Conservation (phyloP, 768 basidiomycete species). For the Agaricus bisporus region DNA sequence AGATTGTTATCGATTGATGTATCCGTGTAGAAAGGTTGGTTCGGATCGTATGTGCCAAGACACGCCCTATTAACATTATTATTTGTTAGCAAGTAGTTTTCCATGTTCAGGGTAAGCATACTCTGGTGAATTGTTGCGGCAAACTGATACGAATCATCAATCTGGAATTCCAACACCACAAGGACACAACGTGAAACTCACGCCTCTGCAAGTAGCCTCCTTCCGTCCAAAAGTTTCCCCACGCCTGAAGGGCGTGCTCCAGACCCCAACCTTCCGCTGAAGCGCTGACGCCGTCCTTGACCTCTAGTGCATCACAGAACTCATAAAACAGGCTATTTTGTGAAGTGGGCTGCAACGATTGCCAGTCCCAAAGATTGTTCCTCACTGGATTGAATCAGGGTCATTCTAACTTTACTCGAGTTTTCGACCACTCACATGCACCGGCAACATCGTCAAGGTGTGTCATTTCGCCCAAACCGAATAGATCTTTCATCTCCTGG, state of each 20-base stretch:
- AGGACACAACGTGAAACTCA: constrained; percentile 23
- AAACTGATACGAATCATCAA: constrained; percentile 33
- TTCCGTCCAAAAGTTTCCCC: constrained; percentile 52
- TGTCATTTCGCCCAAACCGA: constrained; percentile 49
- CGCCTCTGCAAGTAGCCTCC: constrained; percentile 36
- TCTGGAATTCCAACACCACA: not conserved
- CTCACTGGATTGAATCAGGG: constrained; percentile 39
- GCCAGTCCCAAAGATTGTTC: constrained; percentile 67
- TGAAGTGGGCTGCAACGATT: constrained; percentile 44
- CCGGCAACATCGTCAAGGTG: constrained; percentile 67
- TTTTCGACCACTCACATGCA: constrained; percentile 30
- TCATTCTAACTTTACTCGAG: constrained; percentile 25
- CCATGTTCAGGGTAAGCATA: constrained; percentile 16
- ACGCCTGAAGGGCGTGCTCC: constrained; percentile 50
- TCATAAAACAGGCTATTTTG: constrained; percentile 46
- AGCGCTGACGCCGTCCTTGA: constrained; percentile 48
- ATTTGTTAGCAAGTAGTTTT: not conserved
- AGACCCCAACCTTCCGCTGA: constrained; percentile 54
- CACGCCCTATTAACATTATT: constrained; percentile 25
- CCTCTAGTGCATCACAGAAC: constrained; percentile 66
- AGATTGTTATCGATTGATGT: constrained; percentile 45
- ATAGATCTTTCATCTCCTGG: constrained; percentile 46
- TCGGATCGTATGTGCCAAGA: constrained; percentile 36
- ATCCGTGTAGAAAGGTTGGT: constrained; percentile 43
- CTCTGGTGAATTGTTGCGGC: constrained; percentile 40